phyloP scores from a whole-genome alignment of 139 green algal species.

The Micractinium conductrix region DNA sequence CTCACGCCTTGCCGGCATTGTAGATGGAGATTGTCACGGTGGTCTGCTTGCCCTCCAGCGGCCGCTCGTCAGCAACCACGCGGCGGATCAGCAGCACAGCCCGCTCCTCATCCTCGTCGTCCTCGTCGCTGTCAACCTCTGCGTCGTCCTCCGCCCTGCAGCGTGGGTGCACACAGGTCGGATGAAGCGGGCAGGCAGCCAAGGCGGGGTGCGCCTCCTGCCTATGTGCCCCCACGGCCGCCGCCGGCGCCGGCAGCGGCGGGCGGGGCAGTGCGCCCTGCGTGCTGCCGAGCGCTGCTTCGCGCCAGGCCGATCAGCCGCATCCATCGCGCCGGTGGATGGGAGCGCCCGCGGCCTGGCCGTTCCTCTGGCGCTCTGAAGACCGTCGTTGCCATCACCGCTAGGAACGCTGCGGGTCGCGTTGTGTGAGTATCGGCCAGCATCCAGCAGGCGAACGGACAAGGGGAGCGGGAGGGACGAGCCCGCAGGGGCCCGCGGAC shows the following conservation, averaged over 20 bases:
- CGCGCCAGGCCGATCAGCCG: neutral
- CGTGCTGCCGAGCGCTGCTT: no score
- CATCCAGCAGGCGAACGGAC: neutral
- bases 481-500: neutral
- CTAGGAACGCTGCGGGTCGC: no score
- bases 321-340: neutral
- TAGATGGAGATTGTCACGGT: slow-evolving; percentile 42
- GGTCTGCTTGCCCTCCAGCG: slow-evolving; percentile 42
- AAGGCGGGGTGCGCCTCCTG: neutral
- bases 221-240: neutral
- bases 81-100: slow-evolving; percentile 13
- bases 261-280: no score
- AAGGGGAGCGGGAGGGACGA: neutral
- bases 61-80: slow-evolving; percentile 24
- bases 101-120: slow-evolving; percentile 2
- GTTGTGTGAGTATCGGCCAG: neutral
- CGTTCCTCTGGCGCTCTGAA: neutral
- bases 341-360: neutral
- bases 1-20: slow-evolving; percentile 44
- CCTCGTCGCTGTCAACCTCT: neutral
- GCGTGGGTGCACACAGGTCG: neutral
- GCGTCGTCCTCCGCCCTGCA: neutral
- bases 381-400: neutral
- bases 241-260: neutral
- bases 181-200: neutral